phyloP scores from a whole-genome alignment of 2,329 filamentous ascomycete species.

The Paecilomyces niveus region DNA sequence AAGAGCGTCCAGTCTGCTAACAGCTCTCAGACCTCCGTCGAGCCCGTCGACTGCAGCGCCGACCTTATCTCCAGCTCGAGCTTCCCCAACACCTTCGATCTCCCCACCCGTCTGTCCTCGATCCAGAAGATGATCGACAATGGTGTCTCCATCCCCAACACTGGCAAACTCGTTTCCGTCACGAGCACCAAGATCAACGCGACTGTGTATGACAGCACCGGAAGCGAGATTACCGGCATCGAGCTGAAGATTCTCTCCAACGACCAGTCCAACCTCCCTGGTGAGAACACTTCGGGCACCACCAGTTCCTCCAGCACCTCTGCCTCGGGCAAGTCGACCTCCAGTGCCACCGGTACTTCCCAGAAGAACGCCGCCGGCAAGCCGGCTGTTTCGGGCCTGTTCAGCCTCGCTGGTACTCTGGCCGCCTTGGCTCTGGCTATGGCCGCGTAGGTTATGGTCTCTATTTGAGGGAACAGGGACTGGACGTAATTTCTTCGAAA shows the following conservation, averaged over 20 bases:
- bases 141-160: constrained; percentile 60
- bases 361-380: not conserved
- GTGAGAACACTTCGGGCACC: constrained; percentile 28
- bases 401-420: not conserved
- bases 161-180: constrained; percentile 58
- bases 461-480: not conserved
- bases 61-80: constrained; percentile 58
- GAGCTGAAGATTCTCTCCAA: constrained; percentile 48
- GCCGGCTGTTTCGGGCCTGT: not conserved
- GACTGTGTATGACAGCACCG: constrained; percentile 51
- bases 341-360: not conserved
- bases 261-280: constrained; percentile 52
- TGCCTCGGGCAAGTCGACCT: not conserved
- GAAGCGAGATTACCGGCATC: constrained; percentile 55
- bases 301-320: not conserved
- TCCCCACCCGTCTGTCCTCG: constrained; percentile 62
- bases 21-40: constrained; percentile 46
- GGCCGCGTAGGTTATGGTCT: not conserved
- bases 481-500: not conserved
- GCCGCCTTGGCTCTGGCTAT: not conserved
- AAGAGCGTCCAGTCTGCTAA: constrained; percentile 57
- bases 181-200: constrained; percentile 49
- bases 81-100: constrained; percentile 73
- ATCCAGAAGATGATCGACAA: constrained; percentile 67
- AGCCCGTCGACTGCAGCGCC: constrained; percentile 57